phyloP scores from a whole-genome alignment of 163 green algal genomes.

The Scenedesmus sp. region DNA sequence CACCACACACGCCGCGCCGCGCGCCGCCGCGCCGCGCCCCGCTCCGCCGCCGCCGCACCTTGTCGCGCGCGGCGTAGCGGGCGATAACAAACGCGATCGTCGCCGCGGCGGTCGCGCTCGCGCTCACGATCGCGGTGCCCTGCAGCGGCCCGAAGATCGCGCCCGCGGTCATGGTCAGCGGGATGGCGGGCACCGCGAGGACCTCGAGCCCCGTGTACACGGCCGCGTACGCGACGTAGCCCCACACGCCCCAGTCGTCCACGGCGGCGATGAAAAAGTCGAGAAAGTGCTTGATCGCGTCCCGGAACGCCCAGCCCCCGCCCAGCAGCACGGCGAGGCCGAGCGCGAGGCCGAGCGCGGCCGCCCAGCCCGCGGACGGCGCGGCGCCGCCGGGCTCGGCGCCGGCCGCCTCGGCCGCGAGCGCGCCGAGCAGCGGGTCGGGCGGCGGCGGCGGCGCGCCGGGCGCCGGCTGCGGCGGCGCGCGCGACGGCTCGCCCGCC shows the following conservation, averaged over 20 bases:
- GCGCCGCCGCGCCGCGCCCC: no score
- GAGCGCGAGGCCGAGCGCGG: conserved; percentile 41
- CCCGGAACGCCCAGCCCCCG: conserved; percentile 65
- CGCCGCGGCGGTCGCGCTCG: conserved; percentile 79
- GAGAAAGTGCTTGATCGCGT: conserved; percentile 67
- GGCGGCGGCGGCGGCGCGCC: neutral
- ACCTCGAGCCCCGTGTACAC: conserved; percentile 77
- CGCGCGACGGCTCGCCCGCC: no score
- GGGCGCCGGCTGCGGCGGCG: conserved; percentile 3
- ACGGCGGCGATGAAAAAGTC: conserved; percentile 82
- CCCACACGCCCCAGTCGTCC: conserved; percentile 77
- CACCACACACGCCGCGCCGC: no score
- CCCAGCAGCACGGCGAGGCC: conserved; percentile 68
- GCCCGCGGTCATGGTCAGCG: conserved; percentile 95
- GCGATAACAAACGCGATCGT: conserved; percentile 93
- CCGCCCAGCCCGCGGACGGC: conserved; percentile 10
- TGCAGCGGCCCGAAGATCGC: conserved; percentile 86
- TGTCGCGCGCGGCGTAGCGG: conserved; percentile 82
- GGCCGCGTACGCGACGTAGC: conserved; percentile 76
- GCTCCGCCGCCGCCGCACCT: no score
- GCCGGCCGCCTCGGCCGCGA: conserved; percentile 1
- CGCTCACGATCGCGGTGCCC: conserved; percentile 81
- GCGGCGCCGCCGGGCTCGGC: neutral
- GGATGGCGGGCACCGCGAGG: conserved; percentile 93
- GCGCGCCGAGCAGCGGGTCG: neutral